Base-by-base conservation (phyloP, 2,329 filamentous ascomycete genomes). In the Nothophaeocryptopus gaeumannii region DNA sequence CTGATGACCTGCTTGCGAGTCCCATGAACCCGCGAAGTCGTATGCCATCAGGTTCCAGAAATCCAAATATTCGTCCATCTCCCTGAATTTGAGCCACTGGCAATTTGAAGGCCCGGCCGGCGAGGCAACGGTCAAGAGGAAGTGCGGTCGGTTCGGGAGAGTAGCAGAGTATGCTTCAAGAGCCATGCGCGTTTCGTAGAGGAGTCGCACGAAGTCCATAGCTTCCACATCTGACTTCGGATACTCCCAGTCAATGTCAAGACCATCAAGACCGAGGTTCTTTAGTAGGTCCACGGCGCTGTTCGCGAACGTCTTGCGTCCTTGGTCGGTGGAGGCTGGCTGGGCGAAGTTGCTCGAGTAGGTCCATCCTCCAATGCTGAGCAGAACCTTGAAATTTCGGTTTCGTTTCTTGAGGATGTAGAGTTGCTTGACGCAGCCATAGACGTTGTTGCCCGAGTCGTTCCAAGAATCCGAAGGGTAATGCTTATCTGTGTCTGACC, bases 361-460 rank as follows among this genome's bases (percentile, higher is more conserved):
- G 0, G 82, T 87, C 83, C 85, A 93, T 12, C 89, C 89, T 35
- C 89, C 89, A 52, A 95, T 88, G 46, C 86, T 90, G 4, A 96
- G 79, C 10, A 96, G 78, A 3, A 86, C 78, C 70, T 95, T 95
- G 50, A 95, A 70, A 45, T 87, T 81, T 14, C 88, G 82, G 66
- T 95, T 82, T 58, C 77, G 72, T 70, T 89, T 84, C 75, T 95
- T 95, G 45, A 87, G 77, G 1, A 88, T 69, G 66, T 79, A 88
- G 1, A 95, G 73, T 65, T 92, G 87, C 71, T 90, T 90, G 55
- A 89, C 69, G 63, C 82, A 86, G 35, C 89, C 89, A 62, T 89
- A 90, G 43, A 83, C 81, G 63, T 92, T 89, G 51, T 73, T 81
- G 40, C 88, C 89, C 0, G 68, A 60, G 40, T 82, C 79, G 50